Evolutionary conservation across 2,329 filamentous ascomycete species (phyloP).

Genomic region (Talaromyces sp.): DNA sequence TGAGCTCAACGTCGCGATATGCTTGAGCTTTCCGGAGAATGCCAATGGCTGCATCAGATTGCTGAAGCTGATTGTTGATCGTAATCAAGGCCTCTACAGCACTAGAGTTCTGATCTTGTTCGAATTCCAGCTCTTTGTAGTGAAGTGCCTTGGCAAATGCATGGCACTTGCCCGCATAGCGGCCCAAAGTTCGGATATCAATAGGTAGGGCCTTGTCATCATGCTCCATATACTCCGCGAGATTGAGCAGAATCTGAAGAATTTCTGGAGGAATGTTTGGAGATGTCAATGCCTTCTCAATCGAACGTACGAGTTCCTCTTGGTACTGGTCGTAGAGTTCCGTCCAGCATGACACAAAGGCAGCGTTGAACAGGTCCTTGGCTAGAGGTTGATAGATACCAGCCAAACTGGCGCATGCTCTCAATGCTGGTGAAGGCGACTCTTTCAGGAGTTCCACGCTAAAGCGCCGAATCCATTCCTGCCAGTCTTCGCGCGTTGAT

Average conservation of each 20-base stretch:
- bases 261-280: slow-evolving; percentile 95
- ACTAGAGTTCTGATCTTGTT: slow-evolving; percentile 92
- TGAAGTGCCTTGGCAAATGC: slow-evolving; percentile 97
- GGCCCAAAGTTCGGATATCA: slow-evolving; percentile 88
- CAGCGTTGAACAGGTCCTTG: slow-evolving; percentile 94
- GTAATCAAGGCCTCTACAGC: slow-evolving; percentile 96
- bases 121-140: slow-evolving; percentile 97
- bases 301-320: slow-evolving; percentile 91
- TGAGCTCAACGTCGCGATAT: slow-evolving; percentile 91
- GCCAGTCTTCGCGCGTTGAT: slow-evolving; percentile 97
- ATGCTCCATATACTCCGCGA: slow-evolving; percentile 99
- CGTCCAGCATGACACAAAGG: slow-evolving; percentile 98
- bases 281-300: slow-evolving; percentile 92
- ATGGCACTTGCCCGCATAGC: slow-evolving; percentile 94
- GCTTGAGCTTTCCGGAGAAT: slow-evolving; percentile 94
- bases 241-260: slow-evolving; percentile 85
- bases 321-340: slow-evolving; percentile 96
- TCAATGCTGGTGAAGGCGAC: slow-evolving; percentile 89
- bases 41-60: slow-evolving; percentile 96
- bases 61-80: slow-evolving; percentile 98
- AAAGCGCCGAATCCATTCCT: slow-evolving; percentile 96
- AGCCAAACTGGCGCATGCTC: slow-evolving; percentile 87
- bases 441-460: slow-evolving; percentile 93
- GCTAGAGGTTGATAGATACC: slow-evolving; percentile 89
- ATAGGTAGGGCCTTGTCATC: slow-evolving; percentile 98